Evolutionary conservation across 164 flowering plant genomes (phyloP).

Genomic region (Stephania japonica): DNA sequence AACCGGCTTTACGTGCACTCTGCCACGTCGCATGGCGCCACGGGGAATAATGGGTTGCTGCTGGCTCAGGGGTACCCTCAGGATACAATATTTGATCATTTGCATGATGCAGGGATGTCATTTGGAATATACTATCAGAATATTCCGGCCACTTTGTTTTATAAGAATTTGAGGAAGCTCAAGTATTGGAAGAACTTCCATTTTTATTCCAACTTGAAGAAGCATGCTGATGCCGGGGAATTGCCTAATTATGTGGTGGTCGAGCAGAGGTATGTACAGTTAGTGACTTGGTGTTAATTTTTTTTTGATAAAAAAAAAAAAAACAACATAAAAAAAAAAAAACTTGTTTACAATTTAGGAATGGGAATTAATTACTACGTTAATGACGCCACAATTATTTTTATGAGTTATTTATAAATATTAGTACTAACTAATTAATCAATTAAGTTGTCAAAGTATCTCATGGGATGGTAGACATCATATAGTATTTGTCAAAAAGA

Average conservation of each 20-base stretch:
- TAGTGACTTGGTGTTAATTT: too few relatives aligned
- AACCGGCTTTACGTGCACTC: constrained; percentile 74
- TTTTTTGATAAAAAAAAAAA: too few relatives aligned
- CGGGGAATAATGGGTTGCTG: constrained; percentile 40
- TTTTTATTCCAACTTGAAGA: constrained; percentile 44
- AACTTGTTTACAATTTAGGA: too few relatives aligned
- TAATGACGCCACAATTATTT: too few relatives aligned
- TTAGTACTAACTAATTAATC: too few relatives aligned
- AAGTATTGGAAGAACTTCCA: constrained; percentile 53
- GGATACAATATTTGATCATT: constrained; percentile 66
- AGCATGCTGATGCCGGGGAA: constrained; percentile 49
- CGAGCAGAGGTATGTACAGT: constrained; percentile 50
- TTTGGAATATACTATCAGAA: constrained; percentile 82
- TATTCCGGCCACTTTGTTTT: constrained; percentile 68
- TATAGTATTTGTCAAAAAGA: too few relatives aligned
- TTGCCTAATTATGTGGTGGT: constrained; percentile 71
- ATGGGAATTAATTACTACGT: too few relatives aligned
- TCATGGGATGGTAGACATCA: too few relatives aligned
- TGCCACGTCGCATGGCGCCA: constrained; percentile 67
- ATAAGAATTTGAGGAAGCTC: constrained; percentile 65
- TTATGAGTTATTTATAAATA: too few relatives aligned
- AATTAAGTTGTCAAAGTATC: too few relatives aligned
- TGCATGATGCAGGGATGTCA: constrained; percentile 45
- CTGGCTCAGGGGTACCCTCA: constrained; percentile 57
- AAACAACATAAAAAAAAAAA: too few relatives aligned